phyloP scores from a whole-genome alignment of 768 basidiomycete species.

The Suillus alpinus region DNA sequence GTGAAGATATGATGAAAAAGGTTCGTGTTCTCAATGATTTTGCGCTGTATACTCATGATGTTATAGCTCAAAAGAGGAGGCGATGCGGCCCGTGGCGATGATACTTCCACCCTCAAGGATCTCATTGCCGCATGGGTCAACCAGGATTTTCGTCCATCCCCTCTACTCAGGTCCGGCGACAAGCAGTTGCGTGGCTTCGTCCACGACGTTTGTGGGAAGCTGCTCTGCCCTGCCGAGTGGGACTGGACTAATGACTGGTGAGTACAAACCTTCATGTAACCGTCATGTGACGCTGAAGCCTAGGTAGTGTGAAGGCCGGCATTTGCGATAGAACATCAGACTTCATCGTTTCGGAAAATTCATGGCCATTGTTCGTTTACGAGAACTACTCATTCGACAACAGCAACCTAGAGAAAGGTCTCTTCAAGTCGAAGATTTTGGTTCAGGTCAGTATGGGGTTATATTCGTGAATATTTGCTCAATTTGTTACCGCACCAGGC shows the following conservation, averaged over 20 bases:
- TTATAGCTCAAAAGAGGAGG: background rate
- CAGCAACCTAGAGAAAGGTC: constrained; percentile 10
- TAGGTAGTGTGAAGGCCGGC: background rate
- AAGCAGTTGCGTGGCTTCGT: background rate
- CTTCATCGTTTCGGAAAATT: too few relatives aligned
- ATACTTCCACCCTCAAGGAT: background rate
- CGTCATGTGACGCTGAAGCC: background rate
- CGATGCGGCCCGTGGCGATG: background rate
- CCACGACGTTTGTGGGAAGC: background rate
- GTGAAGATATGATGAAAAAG: background rate
- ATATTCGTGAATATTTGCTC: too few relatives aligned
- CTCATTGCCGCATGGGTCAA: background rate
- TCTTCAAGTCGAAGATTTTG: constrained; percentile 12
- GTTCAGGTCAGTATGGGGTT: constrained; percentile 10
- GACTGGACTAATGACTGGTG: background rate
- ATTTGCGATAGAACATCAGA: constrained; percentile 10
- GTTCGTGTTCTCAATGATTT: background rate
- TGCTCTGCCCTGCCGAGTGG: background rate
- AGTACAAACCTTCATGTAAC: background rate
- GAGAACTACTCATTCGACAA: background rate
- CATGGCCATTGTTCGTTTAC: constrained; percentile 16
- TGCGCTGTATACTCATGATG: background rate
- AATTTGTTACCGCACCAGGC: constrained; percentile 5
- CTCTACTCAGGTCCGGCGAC: background rate
- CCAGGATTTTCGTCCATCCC: background rate